These are phyloP conservation scores for Ceriops tagal DNA, from an alignment of 345 rosid species.

Conservation along the genomic window DNA sequence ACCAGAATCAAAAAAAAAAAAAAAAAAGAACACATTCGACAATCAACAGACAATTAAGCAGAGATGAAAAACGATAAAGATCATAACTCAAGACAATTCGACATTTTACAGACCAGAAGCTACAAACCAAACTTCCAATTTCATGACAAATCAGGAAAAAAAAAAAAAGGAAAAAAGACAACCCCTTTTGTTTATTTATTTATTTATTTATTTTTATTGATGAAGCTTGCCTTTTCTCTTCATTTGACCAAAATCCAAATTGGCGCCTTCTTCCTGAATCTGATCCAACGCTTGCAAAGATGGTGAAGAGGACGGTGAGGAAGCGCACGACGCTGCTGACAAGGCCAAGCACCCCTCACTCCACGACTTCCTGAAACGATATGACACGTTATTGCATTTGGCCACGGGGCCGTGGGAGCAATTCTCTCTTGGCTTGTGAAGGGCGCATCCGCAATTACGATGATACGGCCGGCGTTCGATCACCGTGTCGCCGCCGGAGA, in stretches of 20 bases:
- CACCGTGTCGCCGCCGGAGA: slow-evolving; percentile 40
- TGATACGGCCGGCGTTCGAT: slow-evolving; percentile 66
- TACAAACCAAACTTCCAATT: no score
- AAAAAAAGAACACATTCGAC: no score
- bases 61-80: no score
- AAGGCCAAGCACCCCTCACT: slow-evolving; percentile 58
- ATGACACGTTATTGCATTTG: slow-evolving; percentile 34
- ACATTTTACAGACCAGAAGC: no score
- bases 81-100: no score
- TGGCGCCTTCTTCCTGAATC: neutral
- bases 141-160: no score
- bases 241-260: neutral
- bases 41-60: no score
- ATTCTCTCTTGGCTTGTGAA: slow-evolving; percentile 35
- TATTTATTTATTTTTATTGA: neutral
- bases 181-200: neutral
- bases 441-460: slow-evolving; percentile 58
- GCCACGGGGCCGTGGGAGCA: slow-evolving; percentile 23
- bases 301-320: slow-evolving; percentile 49
- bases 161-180: neutral
- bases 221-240: neutral
- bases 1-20: no score
- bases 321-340: slow-evolving; percentile 19
- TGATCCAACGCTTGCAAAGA: slow-evolving; percentile 1
- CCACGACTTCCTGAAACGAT: slow-evolving; percentile 58